Conservation (phyloP, 768 basidiomycete genomes). For the Tylopilus subfusipes region DNA sequence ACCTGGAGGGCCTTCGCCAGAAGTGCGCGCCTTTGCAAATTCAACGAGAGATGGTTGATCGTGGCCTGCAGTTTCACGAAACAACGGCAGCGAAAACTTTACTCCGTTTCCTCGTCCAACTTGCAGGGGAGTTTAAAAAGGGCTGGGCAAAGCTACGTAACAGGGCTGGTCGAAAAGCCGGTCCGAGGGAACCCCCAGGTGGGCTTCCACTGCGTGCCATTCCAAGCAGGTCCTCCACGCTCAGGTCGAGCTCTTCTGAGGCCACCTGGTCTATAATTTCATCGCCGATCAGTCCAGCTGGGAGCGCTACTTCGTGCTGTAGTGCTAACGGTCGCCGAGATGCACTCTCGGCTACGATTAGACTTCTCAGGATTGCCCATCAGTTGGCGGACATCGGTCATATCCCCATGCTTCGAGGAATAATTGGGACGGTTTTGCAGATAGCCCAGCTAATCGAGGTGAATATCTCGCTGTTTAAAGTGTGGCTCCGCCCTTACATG, state of each 20-base stretch:
- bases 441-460: conserved; percentile 12
- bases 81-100: conserved; percentile 19
- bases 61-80: conserved; percentile 1
- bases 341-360: neutral
- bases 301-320: conserved; percentile 4
- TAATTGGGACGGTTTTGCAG: conserved; percentile 6
- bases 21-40: conserved; percentile 7
- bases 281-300: neutral
- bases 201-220: neutral
- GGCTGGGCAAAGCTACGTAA: conserved; percentile 4
- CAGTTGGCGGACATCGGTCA: conserved; percentile 5
- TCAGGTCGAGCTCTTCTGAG: neutral
- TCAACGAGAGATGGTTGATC: conserved; percentile 19
- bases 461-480: neutral
- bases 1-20: neutral
- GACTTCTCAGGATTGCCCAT: conserved; percentile 3
- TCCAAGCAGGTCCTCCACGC: neutral
- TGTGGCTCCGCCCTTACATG: neutral
- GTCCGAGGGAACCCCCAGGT: neutral
- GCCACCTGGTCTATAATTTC: neutral
- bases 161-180: neutral
- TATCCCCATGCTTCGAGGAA: conserved; percentile 4
- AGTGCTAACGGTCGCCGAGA: neutral
- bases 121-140: conserved; percentile 3
- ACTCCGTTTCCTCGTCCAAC: neutral